Conservation (phyloP, 495 filamentous ascomycete species). For the Aspergillus nanangensis region DNA sequence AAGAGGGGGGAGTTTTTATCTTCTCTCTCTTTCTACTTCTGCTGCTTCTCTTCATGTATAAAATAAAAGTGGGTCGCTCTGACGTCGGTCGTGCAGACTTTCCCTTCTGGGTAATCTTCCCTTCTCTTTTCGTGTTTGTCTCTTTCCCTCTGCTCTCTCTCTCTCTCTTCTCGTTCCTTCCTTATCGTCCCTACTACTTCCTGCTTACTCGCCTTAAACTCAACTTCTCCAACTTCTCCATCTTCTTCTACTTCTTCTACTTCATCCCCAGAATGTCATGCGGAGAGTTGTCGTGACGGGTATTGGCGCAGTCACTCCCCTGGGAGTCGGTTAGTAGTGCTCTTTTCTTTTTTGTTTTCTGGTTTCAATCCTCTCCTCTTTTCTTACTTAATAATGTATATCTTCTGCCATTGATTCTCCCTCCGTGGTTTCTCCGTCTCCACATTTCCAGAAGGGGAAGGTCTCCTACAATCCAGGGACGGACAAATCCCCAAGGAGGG, state of each 20-base stretch:
- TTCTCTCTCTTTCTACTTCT: neutral
- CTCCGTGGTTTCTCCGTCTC: conserved; percentile 4
- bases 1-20: conserved; percentile 6
- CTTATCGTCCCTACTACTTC: neutral
- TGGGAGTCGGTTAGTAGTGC: conserved; percentile 66
- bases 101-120: conserved; percentile 35
- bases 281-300: conserved; percentile 94
- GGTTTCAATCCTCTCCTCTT: neutral
- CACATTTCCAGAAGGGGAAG: conserved; percentile 22
- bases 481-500: conserved; percentile 11
- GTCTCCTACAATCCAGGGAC: conserved; percentile 5
- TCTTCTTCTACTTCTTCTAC: neutral
- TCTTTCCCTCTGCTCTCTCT: neutral
- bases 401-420: neutral
- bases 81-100: conserved; percentile 40
- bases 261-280: conserved; percentile 51
- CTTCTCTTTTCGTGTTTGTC: conserved; percentile 7
- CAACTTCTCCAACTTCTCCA: neutral
- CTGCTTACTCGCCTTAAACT: neutral
- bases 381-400: neutral
- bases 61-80: neutral
- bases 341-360: neutral
- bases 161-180: neutral
- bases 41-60: neutral
- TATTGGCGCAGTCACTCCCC: conserved; percentile 85